These are phyloP conservation scores for Saccharum hybrid DNA, from an alignment of 202 grass and related monocot species.

Conservation along the genomic window DNA sequence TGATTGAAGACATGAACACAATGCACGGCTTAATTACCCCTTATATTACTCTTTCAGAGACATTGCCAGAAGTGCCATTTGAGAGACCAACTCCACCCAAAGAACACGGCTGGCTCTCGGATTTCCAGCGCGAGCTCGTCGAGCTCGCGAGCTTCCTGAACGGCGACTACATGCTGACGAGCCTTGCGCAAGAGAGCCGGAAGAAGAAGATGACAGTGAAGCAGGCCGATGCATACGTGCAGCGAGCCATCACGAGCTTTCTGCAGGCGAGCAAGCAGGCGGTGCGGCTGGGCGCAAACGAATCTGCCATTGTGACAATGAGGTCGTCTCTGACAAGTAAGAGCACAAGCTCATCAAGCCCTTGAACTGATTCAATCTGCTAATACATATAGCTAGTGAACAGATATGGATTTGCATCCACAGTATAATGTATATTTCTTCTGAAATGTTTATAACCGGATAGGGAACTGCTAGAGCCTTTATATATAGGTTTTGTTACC, in stretches of 20 bases:
- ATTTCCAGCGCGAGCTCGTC: constrained; percentile 81
- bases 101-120: constrained; percentile 71
- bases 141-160: constrained; percentile 76
- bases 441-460: constrained; percentile 9
- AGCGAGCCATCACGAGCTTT: constrained; percentile 65
- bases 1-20: neutral
- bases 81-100: constrained; percentile 54
- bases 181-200: constrained; percentile 50
- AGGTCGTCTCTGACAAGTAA: constrained; percentile 72
- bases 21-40: neutral
- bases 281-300: constrained; percentile 65
- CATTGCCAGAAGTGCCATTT: constrained; percentile 62
- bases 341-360: constrained; percentile 4
- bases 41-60: constrained; percentile 42
- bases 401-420: neutral
- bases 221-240: constrained; percentile 73
- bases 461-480: neutral
- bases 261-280: constrained; percentile 78
- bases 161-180: constrained; percentile 84
- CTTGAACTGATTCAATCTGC: constrained; percentile 7
- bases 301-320: constrained; percentile 84
- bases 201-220: constrained; percentile 74
- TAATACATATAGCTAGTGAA: neutral
- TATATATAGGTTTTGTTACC: too few relatives aligned
- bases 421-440: neutral